Base-by-base conservation (phyloP, 108 stramenopile species). In the Craspedostauros australis region DNA sequence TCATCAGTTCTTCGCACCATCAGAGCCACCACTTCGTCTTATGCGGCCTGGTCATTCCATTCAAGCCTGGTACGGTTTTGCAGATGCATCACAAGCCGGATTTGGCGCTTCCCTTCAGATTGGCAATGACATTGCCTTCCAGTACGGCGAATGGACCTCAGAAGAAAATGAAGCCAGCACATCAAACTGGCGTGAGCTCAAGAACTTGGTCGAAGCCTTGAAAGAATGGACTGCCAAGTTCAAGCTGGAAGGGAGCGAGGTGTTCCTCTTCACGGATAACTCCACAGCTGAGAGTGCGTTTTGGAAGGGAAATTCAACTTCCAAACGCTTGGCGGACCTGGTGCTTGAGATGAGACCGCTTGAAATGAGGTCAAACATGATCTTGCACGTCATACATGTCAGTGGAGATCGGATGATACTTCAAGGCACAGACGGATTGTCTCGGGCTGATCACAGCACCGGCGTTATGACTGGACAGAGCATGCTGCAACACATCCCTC, bases 181-280 rank as follows among this genome's bases (percentile, higher is more conserved):
- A n/a, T 74, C 72, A 0, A 73, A 74, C 44, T 70, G 23, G 18
- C 16, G 43, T 0, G 46, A 57, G 32, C 19, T 59, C 14, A 20
- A n/a, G 0, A 78, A 78, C 28, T 50, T 70, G 5, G 69, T 78
- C 18, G 44, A 49, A 1, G 48, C 51, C 5, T 22, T 66, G 28
- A 64, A 77, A 51, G 41, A 50, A 16, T 40, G 40, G n/a, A 65
- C 55, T 1, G 18, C 9, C 0, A 19, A 16, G 3, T 64, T 68
- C 4, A 5, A 45, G 31, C 19, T 73, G 14, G 3, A 26, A 1
- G 39, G 37, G 12, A 43, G 48, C 1, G 77, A 79, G 22, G 23
- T 79, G 3, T 79, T 60, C 27, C 11, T 79, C 3, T 74, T 73
- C 60, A 79, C 73, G 1, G 70, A 77, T 54, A 74, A 74, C 59